Evolutionary conservation across 805 yeast genomes (phyloP).

Genomic region (Yarrowia bubula): DNA sequence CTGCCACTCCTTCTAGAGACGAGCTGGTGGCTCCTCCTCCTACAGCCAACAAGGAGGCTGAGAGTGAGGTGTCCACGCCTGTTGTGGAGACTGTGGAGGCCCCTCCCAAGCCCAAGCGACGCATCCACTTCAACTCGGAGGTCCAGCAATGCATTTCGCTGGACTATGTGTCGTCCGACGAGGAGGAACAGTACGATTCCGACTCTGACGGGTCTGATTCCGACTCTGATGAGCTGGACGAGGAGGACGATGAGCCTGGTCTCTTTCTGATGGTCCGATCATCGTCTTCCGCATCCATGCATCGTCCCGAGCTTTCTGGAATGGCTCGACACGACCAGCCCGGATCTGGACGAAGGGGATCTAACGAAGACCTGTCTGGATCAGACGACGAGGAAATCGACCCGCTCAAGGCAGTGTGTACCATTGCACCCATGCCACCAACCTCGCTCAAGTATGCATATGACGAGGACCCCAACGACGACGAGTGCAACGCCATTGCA

Average conservation of each 20-base stretch:
- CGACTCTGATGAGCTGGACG: conserved; percentile 45
- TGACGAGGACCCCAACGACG: conserved; percentile 55
- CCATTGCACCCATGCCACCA: conserved; percentile 80
- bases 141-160: conserved; percentile 93
- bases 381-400: conserved; percentile 9
- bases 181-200: conserved; percentile 28
- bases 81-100: neutral
- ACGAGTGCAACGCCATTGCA: conserved; percentile 36
- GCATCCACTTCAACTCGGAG: conserved; percentile 87
- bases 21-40: neutral
- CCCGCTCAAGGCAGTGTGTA: conserved; percentile 40
- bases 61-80: neutral
- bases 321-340: conserved; percentile 11
- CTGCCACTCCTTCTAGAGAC: conserved; percentile 5
- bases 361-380: neutral
- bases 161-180: conserved; percentile 40
- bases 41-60: conserved; percentile 9
- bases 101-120: conserved; percentile 49
- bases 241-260: conserved; percentile 63
- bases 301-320: conserved; percentile 32
- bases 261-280: conserved; percentile 57
- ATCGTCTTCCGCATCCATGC: conserved; percentile 38
- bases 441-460: conserved; percentile 78
- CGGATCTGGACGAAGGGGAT: neutral
- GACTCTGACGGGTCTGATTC: conserved; percentile 28